phyloP scores from a whole-genome alignment of 371 early-diverging fungal genomes.

The Basidiobolus meristosporus region DNA sequence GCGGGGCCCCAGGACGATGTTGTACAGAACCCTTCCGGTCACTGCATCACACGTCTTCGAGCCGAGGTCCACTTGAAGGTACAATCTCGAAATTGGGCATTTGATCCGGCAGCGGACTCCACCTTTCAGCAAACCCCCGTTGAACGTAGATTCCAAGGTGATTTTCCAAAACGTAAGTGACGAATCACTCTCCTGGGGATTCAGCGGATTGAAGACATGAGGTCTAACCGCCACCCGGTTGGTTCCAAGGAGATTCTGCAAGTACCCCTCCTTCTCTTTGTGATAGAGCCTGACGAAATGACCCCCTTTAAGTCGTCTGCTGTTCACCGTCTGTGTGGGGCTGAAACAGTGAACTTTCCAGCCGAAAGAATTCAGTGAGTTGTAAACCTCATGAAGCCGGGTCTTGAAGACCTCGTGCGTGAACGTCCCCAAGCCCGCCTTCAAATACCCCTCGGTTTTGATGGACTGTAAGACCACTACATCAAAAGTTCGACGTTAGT shows the following conservation, averaged over 20 bases:
- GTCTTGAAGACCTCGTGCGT: conserved; percentile 7
- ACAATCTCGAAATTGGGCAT: conserved; percentile 18
- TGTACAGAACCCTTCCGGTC: conserved; percentile 13
- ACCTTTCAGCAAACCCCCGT: conserved; percentile 19
- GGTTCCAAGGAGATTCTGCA: conserved; percentile 7
- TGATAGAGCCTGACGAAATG: conserved; percentile 27
- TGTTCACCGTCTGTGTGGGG: conserved; percentile 5
- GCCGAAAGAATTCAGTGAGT: conserved; percentile 11
- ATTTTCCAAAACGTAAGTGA: conserved; percentile 31
- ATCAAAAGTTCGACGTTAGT: too few species aligned
- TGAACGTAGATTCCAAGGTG: conserved; percentile 10
- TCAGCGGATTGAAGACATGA: conserved; percentile 27
- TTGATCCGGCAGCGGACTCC: conserved; percentile 17
- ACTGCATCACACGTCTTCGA: conserved; percentile 15
- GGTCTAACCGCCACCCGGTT: conserved; percentile 7
- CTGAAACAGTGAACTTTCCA: conserved; percentile 16
- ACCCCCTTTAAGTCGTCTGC: conserved; percentile 14
- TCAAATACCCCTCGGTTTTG: conserved; percentile 24
- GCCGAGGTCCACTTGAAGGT: conserved; percentile 18
- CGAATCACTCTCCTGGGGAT: conserved; percentile 25
- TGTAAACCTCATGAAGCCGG: conserved; percentile 11
- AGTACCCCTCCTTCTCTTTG: conserved; percentile 27
- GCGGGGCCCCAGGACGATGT: background rate
- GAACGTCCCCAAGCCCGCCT: conserved; percentile 7
- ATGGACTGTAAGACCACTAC: conserved; percentile 24